Percentiles rank a stretch among this genome's conserved stretches.
Evolutionary conservation across 371 early-diverging fungal species (phyloP).

Genomic region (Parasitella parasitica): DNA sequence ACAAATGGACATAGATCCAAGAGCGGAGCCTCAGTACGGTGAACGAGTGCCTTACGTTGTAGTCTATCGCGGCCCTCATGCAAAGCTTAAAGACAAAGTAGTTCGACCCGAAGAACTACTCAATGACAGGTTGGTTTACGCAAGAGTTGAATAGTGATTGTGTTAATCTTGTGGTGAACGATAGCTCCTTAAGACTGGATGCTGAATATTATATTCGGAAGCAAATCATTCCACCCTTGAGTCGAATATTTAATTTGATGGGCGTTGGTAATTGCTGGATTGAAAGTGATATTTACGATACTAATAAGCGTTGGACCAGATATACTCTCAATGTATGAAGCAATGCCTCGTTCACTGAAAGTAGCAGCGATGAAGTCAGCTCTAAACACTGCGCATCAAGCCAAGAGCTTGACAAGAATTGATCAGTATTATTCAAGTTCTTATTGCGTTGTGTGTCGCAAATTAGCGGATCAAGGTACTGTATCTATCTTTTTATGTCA

Average conservation of each 20-base stretch:
- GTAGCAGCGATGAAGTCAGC: conserved; percentile 26
- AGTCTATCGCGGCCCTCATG: conserved; percentile 63
- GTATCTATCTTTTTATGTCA: no score
- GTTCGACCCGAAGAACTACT: conserved; percentile 69
- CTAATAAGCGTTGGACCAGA: no score
- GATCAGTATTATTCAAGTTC: conserved; percentile 47
- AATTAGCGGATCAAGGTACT: conserved; percentile 30
- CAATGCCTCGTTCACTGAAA: conserved; percentile 57
- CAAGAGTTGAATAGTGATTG: no score
- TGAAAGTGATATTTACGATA: background rate
- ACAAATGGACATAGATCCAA: conserved; percentile 65
- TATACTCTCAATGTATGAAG: conserved; percentile 63
- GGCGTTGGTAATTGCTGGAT: conserved; percentile 58
- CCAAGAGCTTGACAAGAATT: conserved; percentile 17
- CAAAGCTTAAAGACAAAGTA: conserved; percentile 70
- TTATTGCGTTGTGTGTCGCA: conserved; percentile 39
- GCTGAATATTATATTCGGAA: conserved; percentile 82
- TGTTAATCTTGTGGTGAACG: background rate
- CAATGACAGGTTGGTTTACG: conserved; percentile 38
- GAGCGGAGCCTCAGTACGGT: conserved; percentile 81
- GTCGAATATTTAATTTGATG: conserved; percentile 76
- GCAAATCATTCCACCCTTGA: conserved; percentile 80
- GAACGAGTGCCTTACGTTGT: conserved; percentile 91
- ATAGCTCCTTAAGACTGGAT: conserved; percentile 62
- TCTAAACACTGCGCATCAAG: conserved; percentile 5